Conservation (phyloP, 208 protist species). For the Trypanosoma grayi region DNA sequence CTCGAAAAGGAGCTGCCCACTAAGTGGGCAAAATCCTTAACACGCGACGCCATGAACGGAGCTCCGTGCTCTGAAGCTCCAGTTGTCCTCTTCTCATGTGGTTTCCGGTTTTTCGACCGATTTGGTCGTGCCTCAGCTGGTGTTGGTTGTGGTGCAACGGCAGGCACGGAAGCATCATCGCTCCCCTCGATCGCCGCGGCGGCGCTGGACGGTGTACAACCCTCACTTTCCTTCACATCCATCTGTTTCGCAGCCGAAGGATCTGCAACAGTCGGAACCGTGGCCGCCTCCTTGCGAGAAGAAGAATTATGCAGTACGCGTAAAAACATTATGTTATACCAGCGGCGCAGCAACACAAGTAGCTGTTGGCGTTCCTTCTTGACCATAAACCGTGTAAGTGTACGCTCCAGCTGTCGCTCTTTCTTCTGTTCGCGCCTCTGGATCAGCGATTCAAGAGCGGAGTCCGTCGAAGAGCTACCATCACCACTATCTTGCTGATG, state of each 20-base stretch:
- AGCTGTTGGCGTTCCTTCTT: constrained; percentile 29
- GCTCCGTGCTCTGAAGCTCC: constrained; percentile 11
- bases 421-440: not conserved
- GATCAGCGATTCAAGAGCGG: not conserved
- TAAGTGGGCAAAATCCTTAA: constrained; percentile 24
- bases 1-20: constrained; percentile 7
- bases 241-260: too few species aligned
- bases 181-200: not conserved
- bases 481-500: not conserved
- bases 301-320: constrained; percentile 3
- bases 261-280: too few species aligned
- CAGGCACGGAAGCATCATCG: not conserved
- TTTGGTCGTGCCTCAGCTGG: not conserved
- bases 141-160: not conserved
- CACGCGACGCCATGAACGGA: constrained; percentile 27
- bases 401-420: constrained; percentile 17
- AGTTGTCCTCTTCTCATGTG: not conserved
- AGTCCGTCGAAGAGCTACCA: not conserved
- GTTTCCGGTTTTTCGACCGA: not conserved
- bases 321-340: constrained; percentile 62
- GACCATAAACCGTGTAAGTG: constrained; percentile 31
- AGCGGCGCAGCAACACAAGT: constrained; percentile 40
- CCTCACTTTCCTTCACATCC: not conserved
- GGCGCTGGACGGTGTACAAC: too few species aligned
- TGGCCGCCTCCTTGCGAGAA: not conserved